Conservation (phyloP, 2,329 filamentous ascomycete genomes). For the Colletotrichum abscissum region DNA sequence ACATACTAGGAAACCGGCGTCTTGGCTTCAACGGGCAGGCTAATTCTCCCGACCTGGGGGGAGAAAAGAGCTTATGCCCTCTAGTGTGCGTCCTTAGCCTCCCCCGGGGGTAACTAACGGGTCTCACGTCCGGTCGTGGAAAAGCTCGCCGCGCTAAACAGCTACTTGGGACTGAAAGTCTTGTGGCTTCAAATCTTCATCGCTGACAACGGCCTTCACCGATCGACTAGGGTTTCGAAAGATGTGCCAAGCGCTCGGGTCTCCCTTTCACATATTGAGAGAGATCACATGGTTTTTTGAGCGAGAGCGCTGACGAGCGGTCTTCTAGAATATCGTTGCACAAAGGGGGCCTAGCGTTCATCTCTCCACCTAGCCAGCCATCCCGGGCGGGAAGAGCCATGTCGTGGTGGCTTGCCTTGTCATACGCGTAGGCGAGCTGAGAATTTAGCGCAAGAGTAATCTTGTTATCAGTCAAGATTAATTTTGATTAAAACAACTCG, state of each 20-base stretch:
- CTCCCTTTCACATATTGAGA: background rate
- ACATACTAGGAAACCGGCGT: background rate
- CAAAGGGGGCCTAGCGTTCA: background rate
- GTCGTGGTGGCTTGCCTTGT: background rate
- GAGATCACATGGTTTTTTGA: background rate
- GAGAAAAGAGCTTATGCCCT: background rate
- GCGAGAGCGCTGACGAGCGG: background rate
- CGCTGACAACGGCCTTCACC: conserved; percentile 3
- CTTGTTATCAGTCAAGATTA: background rate
- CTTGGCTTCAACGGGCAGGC: conserved; percentile 4
- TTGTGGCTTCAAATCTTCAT: background rate
- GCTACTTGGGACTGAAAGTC: conserved; percentile 12
- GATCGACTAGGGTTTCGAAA: background rate
- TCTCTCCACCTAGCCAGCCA: background rate
- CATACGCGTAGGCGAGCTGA: background rate
- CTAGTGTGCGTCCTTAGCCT: background rate
- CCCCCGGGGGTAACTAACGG: background rate
- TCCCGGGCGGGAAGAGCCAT: background rate
- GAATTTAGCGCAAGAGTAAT: background rate
- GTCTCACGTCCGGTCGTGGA: background rate
- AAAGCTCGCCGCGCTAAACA: conserved; percentile 9
- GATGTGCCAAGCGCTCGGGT: background rate
- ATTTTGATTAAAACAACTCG: background rate
- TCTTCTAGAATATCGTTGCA: background rate
- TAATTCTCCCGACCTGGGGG: background rate